Evolutionary conservation across 1,284 basidiomycete species (phyloP), one percentile per base, ranked within the genome.

Genomic region (Caloboletus firmus): DNA sequence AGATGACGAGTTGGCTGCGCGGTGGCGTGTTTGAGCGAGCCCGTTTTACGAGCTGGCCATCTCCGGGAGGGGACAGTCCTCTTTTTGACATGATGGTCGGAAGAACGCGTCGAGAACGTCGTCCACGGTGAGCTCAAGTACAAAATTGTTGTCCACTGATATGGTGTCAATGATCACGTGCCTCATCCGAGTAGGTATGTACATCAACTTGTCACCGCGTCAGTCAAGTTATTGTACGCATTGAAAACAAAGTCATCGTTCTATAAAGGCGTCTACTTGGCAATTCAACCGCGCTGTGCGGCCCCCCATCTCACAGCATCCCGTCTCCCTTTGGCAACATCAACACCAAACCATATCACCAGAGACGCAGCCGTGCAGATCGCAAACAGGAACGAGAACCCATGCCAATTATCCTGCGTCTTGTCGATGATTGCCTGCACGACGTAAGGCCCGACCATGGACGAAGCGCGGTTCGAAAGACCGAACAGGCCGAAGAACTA

Each of bases 401-500:
- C 91, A 67, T 81, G 80, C 83, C 89, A 92, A 66, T 87, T 91
- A 69, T 85, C 80, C 7, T 85, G 85, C 1, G 81, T 79, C 47
- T 75, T 74, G 68, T 90, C 77, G 55, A 92, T 90, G 64, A 92
- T 91, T 6, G 83, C 87, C 69, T 91, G 87, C 40, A 91, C 85
- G 10, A 87, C 83, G 58, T 88, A 89, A 5, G 87, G 90, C 0
- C 89, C 89, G 43, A 91, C 83, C 80, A 90, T 87, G 3, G 84
- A 87, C 15, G 85, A 89, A 0, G 87, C 88, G n/a, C 88, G 82
- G 69, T 90, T 92, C 7, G 87, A 90, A 18, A 92, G 78, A 3
- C 89, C 90, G 58, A 89, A 91, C n/a, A 91, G 77, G 5, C 88
- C 87, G 65, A 91, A 91, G 70, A 89, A 90, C 85, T 87, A 54